Evolutionary conservation across 1,284 basidiomycete species (phyloP).

Genomic region (Hymenochaete sp.): DNA sequence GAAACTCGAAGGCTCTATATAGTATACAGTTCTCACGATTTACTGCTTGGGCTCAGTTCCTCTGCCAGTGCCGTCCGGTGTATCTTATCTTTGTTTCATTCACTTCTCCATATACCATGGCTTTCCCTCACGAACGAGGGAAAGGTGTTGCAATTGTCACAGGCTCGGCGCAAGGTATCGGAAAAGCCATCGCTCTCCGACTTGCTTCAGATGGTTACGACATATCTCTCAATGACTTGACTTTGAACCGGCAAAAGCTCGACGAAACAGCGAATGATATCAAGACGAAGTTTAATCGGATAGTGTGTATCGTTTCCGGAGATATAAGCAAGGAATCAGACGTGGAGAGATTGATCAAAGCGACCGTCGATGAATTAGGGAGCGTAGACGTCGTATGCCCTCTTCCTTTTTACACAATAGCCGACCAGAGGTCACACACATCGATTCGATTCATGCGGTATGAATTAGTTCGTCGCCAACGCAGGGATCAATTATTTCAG

Average conservation of each 20-base stretch:
- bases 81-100: too few relatives aligned
- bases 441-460: neutral
- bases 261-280: constrained; percentile 5
- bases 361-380: constrained; percentile 18
- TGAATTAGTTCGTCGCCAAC: constrained; percentile 19
- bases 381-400: constrained; percentile 20
- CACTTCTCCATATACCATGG: too few relatives aligned
- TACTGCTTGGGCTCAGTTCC: too few relatives aligned
- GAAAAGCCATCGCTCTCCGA: constrained; percentile 16
- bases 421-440: too few relatives aligned
- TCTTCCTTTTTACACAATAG: too few relatives aligned
- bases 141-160: constrained; percentile 14
- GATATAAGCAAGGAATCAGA: constrained; percentile 20
- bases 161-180: constrained; percentile 22
- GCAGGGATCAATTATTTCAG: constrained; percentile 12
- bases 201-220: constrained; percentile 19
- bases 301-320: too few relatives aligned
- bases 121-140: neutral
- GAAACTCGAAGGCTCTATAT: too few relatives aligned
- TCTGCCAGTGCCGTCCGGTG: too few relatives aligned
- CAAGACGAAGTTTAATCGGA: constrained; percentile 4
- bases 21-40: too few relatives aligned
- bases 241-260: constrained; percentile 9
- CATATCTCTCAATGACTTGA: constrained; percentile 20
- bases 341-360: constrained; percentile 18